These are phyloP conservation scores for Brassica incana DNA, from an alignment of 345 rosid species.

Conservation along the genomic window DNA sequence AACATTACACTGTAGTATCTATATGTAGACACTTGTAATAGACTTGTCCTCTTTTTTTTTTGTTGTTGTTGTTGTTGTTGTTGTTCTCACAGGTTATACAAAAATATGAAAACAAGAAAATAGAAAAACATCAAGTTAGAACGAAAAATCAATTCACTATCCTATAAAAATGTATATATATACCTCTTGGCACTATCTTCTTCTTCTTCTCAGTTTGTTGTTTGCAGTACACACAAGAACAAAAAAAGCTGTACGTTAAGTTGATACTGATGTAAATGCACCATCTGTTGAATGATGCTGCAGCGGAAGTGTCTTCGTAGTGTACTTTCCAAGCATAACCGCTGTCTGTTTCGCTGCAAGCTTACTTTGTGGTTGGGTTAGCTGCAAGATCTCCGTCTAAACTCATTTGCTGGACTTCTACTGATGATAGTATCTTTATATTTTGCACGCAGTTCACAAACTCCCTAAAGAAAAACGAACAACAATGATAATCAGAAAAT, in stretches of 20 bases:
- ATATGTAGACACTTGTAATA: conserved; percentile 5
- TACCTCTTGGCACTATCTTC: no score
- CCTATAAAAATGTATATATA: no score
- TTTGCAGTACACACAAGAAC: no score
- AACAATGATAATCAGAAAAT: neutral
- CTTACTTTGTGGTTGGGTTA: conserved; percentile 68
- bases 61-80: no score
- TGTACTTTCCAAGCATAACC: conserved; percentile 89
- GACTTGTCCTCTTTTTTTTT: no score
- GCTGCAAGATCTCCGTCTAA: conserved; percentile 86
- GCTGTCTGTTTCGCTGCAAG: conserved; percentile 85
- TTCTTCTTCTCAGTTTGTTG: no score
- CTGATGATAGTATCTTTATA: conserved; percentile 90
- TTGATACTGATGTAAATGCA: no score
- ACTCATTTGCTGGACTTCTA: conserved; percentile 94
- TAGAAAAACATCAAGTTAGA: no score
- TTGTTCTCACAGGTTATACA: no score
- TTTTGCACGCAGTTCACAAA: conserved; percentile 78
- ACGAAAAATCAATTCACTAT: no score
- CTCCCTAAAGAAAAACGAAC: conserved; percentile 29
- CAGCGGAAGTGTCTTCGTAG: conserved; percentile 76
- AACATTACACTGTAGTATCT: conserved; percentile 13
- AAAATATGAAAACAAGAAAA: no score
- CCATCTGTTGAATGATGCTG: conserved; percentile 81
- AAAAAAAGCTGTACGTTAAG: no score